A percentile compares a stretch with the other conserved stretches of the same genome.
These are phyloP conservation scores for Taphrina populina DNA, from an alignment of 1,139 yeast genomes.

Conservation along the genomic window DNA sequence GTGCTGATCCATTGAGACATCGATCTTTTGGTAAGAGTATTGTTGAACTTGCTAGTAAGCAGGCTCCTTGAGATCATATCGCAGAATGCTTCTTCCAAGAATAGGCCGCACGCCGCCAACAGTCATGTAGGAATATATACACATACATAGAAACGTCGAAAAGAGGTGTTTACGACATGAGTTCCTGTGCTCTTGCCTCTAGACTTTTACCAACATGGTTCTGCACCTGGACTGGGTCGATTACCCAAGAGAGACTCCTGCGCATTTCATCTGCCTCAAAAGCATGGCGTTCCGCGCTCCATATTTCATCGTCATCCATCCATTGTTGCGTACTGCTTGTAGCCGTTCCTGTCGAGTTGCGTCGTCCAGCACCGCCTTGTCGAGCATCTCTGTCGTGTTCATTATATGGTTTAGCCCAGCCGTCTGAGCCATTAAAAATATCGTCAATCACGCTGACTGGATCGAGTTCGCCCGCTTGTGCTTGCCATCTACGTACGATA, in stretches of 20 bases:
- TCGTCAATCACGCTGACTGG: slow-evolving; percentile 75
- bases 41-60: too few species aligned
- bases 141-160: too few species aligned
- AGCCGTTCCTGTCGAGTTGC: background rate
- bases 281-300: slow-evolving; percentile 9
- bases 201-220: slow-evolving; percentile 7
- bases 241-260: slow-evolving; percentile 16
- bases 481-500: slow-evolving; percentile 75
- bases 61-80: too few species aligned
- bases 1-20: too few species aligned
- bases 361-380: background rate
- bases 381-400: background rate
- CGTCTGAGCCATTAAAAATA: slow-evolving; percentile 70
- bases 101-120: too few species aligned
- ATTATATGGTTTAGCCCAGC: slow-evolving; percentile 50
- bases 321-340: background rate
- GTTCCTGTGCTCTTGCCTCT: background rate
- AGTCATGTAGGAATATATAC: too few species aligned
- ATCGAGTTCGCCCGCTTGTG: slow-evolving; percentile 67
- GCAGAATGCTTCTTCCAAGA: too few species aligned
- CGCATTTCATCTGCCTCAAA: slow-evolving; percentile 31
- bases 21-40: too few species aligned
- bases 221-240: slow-evolving; percentile 5
- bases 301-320: background rate
- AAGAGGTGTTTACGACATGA: background rate